Conservation (phyloP, 1,284 basidiomycete species). For the Cryptococcus maquisensis region DNA sequence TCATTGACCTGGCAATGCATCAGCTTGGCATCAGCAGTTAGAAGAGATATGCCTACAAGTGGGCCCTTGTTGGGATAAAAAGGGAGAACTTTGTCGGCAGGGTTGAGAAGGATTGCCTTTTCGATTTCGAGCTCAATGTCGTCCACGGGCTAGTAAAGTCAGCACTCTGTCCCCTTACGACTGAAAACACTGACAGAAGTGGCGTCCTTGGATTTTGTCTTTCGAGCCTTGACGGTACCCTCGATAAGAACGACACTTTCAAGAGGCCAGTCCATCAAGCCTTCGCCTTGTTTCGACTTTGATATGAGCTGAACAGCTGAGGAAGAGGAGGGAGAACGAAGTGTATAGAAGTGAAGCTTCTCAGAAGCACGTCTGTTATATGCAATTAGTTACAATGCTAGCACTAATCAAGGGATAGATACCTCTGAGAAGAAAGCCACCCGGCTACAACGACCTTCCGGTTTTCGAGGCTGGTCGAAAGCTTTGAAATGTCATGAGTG, state of each 20-base stretch:
- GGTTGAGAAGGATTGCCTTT: slow-evolving; percentile 69
- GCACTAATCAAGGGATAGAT: slow-evolving; percentile 6
- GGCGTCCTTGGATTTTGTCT: slow-evolving; percentile 54
- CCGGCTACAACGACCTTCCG: slow-evolving; percentile 65
- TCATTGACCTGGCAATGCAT: slow-evolving; percentile 68
- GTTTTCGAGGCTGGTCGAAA: slow-evolving; percentile 58
- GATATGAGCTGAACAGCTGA: slow-evolving; percentile 68
- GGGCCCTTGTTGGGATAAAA: slow-evolving; percentile 76
- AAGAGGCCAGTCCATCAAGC: slow-evolving; percentile 61
- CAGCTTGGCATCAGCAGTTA: neutral
- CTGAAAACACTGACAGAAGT: slow-evolving; percentile 4
- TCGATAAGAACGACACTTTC: slow-evolving; percentile 72
- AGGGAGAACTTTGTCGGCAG: slow-evolving; percentile 64
- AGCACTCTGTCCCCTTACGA: neutral
- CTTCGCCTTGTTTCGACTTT: slow-evolving; percentile 44
- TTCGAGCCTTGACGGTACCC: slow-evolving; percentile 64
- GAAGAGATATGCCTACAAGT: slow-evolving; percentile 54
- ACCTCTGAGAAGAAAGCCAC: slow-evolving; percentile 53
- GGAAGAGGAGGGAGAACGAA: slow-evolving; percentile 67
- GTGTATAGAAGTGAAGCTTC: slow-evolving; percentile 52
- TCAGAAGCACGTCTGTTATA: slow-evolving; percentile 39
- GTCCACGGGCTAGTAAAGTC: slow-evolving; percentile 57
- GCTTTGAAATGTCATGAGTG: slow-evolving; percentile 63
- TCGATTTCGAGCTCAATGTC: slow-evolving; percentile 76
- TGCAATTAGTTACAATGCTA: neutral